Conservation (phyloP, 352 stramenopile genomes). For the Globisporangium camurandrum region DNA sequence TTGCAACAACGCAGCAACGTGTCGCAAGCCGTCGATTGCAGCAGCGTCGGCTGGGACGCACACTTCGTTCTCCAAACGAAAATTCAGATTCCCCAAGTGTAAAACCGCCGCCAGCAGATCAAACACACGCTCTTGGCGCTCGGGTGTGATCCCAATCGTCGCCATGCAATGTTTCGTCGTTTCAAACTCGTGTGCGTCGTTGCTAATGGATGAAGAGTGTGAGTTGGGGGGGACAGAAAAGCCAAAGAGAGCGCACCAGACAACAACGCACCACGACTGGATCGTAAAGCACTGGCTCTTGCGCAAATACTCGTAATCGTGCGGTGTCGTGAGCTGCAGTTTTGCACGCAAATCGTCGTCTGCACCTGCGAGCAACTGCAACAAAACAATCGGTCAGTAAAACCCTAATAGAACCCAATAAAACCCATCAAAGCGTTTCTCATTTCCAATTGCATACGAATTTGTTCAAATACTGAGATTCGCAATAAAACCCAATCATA, state of each 20-base stretch:
- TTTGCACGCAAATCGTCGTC: conserved; percentile 58
- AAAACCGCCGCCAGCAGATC: conserved; percentile 80
- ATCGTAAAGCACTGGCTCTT: conserved; percentile 85
- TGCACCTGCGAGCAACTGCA: conserved; percentile 68
- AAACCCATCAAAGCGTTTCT: too few relatives aligned
- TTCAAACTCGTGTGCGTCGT: conserved; percentile 80
- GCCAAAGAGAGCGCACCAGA: neutral
- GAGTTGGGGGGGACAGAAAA: too few relatives aligned
- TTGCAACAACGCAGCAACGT: conserved; percentile 68
- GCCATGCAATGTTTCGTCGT: conserved; percentile 81
- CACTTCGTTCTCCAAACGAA: conserved; percentile 75
- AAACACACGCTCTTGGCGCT: conserved; percentile 80
- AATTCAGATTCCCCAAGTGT: conserved; percentile 84
- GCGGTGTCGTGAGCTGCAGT: conserved; percentile 59
- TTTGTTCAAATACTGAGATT: too few relatives aligned
- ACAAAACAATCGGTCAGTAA: too few relatives aligned
- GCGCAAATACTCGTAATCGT: conserved; percentile 84
- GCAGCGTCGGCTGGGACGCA: conserved; percentile 51
- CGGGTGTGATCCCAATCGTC: conserved; percentile 82
- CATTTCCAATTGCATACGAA: too few relatives aligned
- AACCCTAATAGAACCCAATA: too few relatives aligned
- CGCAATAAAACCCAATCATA: too few relatives aligned
- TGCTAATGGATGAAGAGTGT: conserved; percentile 3
- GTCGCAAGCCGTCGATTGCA: conserved; percentile 33
- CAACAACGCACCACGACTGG: conserved; percentile 38